A percentile compares a stretch with the other conserved stretches of the same genome.
Evolutionary conservation across 805 yeast species (phyloP).

Genomic region (Metschnikowia colocasiae): DNA sequence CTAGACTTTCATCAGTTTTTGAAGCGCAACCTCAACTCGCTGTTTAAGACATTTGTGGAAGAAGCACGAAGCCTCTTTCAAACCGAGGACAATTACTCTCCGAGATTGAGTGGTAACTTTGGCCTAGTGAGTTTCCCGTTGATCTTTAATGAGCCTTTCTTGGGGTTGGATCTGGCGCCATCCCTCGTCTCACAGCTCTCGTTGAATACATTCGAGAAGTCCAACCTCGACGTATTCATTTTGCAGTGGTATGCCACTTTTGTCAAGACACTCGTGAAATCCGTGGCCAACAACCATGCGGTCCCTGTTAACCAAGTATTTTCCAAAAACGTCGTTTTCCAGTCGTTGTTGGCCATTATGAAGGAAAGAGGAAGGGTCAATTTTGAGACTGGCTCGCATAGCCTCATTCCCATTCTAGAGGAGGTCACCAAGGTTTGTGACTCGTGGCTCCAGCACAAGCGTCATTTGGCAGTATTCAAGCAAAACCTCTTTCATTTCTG

Average conservation of each 20-base stretch:
- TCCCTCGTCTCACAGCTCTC: constrained; percentile 8
- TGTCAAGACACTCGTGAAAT: constrained; percentile 37
- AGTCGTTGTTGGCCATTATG: constrained; percentile 25
- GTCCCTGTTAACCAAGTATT: neutral
- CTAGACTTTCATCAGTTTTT: constrained; percentile 19
- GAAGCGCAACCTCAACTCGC: constrained; percentile 16
- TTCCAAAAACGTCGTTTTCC: constrained; percentile 19
- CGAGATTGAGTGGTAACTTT: constrained; percentile 44
- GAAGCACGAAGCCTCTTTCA: constrained; percentile 16
- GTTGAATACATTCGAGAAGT: constrained; percentile 23
- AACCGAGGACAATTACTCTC: constrained; percentile 4
- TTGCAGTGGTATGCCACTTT: constrained; percentile 47
- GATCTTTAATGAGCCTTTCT: constrained; percentile 35
- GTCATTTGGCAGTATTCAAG: constrained; percentile 15
- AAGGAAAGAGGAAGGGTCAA: constrained; percentile 8
- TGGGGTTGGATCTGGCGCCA: constrained; percentile 20
- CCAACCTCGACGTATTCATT: constrained; percentile 32
- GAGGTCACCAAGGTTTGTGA: constrained; percentile 14
- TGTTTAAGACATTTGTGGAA: constrained; percentile 12
- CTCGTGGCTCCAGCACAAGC: constrained; percentile 20
- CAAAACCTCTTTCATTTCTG: constrained; percentile 16
- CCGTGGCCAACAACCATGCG: constrained; percentile 15
- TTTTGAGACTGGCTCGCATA: neutral
- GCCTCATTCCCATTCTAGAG: constrained; percentile 9
- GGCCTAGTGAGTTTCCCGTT: constrained; percentile 51